These are phyloP conservation scores for Cokeromyces recurvatus DNA, from an alignment of 371 early-diverging fungal species.

Conservation along the genomic window DNA sequence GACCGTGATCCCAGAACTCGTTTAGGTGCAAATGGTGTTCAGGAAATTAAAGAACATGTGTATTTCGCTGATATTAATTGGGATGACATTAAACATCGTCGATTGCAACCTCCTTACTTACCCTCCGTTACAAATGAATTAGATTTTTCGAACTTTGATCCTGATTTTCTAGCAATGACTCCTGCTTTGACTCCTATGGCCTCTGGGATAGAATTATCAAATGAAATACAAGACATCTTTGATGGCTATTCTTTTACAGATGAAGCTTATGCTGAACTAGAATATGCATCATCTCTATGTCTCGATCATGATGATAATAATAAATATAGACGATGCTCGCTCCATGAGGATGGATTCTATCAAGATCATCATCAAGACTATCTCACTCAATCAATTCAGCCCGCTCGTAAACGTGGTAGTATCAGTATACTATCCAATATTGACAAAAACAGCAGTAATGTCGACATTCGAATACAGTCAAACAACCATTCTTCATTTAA, in stretches of 20 bases:
- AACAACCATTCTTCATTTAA: constrained; percentile 5
- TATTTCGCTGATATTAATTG: constrained; percentile 69
- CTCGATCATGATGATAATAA: neutral
- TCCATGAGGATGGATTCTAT: constrained; percentile 12
- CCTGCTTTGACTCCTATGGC: constrained; percentile 43
- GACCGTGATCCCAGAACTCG: constrained; percentile 62
- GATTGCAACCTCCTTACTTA: constrained; percentile 51
- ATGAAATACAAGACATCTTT: constrained; percentile 52
- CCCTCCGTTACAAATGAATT: constrained; percentile 48
- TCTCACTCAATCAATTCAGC: neutral
- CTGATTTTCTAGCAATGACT: constrained; percentile 38
- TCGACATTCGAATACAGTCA: neutral
- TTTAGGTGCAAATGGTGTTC: constrained; percentile 58
- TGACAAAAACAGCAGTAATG: constrained; percentile 28
- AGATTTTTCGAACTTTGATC: constrained; percentile 67
- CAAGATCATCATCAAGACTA: constrained; percentile 1
- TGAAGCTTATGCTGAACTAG: constrained; percentile 15
- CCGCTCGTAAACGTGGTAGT: constrained; percentile 39
- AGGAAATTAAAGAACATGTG: constrained; percentile 62
- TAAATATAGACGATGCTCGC: neutral
- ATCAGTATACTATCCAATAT: constrained; percentile 42
- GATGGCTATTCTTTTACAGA: constrained; percentile 53
- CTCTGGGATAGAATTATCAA: constrained; percentile 38
- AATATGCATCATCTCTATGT: no score
- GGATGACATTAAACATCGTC: constrained; percentile 58